Percentiles rank a stretch among this genome's conserved stretches.
Conservation (phyloP, 2,329 filamentous ascomycete genomes). For the Talaromyces sp. region DNA sequence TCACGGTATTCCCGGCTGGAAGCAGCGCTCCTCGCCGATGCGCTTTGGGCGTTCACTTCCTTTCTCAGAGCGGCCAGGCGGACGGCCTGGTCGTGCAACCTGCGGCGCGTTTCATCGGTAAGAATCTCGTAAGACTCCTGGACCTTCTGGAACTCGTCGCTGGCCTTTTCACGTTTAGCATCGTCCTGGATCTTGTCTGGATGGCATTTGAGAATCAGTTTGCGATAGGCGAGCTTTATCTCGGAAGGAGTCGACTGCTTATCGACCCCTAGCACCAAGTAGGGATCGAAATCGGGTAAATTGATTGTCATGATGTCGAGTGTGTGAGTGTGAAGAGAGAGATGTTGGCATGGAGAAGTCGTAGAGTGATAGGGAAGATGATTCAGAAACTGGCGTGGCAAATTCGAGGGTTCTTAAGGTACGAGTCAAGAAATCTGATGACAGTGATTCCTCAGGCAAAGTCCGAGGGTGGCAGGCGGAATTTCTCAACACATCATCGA, state of each 20-base stretch:
- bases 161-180: conserved; percentile 68
- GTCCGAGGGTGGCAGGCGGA: background rate
- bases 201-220: conserved; percentile 81
- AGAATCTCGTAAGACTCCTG: conserved; percentile 91
- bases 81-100: conserved; percentile 72
- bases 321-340: background rate
- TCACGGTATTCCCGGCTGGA: conserved; percentile 34
- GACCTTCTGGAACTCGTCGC: conserved; percentile 85
- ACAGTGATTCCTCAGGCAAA: background rate
- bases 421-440: background rate
- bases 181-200: conserved; percentile 86
- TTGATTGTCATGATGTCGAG: conserved; percentile 19
- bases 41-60: conserved; percentile 45
- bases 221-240: conserved; percentile 76
- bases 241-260: conserved; percentile 64
- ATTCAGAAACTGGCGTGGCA: background rate
- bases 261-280: conserved; percentile 67
- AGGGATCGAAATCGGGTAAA: conserved; percentile 60
- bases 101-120: conserved; percentile 66
- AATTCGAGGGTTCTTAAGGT: background rate
- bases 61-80: conserved; percentile 61
- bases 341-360: conserved; percentile 4
- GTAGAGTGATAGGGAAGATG: background rate
- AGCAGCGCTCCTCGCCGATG: conserved; percentile 15
- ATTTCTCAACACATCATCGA: conserved; percentile 5